phyloP scores from a whole-genome alignment of 176 grass and related monocot genomes.

The Zizania latifolia region DNA sequence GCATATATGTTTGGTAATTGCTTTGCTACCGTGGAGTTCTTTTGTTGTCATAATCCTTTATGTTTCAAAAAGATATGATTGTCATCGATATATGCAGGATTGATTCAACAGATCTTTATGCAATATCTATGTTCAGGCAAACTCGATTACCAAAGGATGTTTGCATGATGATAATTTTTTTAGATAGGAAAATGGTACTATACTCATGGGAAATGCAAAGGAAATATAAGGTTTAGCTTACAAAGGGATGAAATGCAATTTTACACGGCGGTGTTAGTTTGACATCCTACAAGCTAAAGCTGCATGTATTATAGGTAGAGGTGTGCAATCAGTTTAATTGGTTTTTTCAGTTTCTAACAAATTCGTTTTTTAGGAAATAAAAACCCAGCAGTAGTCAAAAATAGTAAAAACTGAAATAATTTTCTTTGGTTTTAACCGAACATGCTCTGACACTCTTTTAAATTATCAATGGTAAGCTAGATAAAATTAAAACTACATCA shows the following conservation, averaged over 20 bases:
- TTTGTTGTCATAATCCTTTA: neutral
- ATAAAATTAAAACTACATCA: too few species aligned
- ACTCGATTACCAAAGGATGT: neutral
- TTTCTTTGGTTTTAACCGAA: too few species aligned
- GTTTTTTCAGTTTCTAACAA: too few species aligned
- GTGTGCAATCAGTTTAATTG: too few species aligned
- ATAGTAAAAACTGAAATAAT: too few species aligned
- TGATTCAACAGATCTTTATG: neutral
- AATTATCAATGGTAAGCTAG: too few species aligned
- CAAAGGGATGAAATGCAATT: constrained; percentile 3
- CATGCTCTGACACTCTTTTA: too few species aligned
- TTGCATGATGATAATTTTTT: neutral
- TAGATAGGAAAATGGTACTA: too few species aligned
- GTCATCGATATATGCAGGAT: neutral
- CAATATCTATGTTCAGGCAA: neutral
- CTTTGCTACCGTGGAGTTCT: neutral
- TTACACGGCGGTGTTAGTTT: neutral
- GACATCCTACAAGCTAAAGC: neutral
- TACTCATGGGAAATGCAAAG: too few species aligned
- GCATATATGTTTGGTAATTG: neutral
- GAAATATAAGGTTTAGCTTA: neutral
- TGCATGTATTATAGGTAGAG: too few species aligned
- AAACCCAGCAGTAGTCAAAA: too few species aligned
- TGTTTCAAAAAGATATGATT: neutral
- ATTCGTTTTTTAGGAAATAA: too few species aligned